Conservation (phyloP, 192 early-diverging fungal species). For the Phycomyces nitens region DNA sequence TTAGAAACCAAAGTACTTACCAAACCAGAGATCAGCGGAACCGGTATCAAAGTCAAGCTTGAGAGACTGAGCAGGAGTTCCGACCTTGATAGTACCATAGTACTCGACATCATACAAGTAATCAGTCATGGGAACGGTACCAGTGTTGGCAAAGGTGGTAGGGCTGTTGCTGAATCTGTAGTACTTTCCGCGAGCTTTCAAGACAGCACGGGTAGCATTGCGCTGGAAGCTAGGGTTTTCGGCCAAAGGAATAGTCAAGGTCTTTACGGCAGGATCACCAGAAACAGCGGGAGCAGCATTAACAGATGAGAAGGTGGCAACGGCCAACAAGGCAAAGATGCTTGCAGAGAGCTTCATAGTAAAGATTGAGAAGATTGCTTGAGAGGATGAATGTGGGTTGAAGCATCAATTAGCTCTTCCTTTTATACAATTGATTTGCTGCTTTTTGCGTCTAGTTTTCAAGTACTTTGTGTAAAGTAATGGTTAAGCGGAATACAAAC, state of each 20-base stretch:
- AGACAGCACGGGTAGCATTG: constrained; percentile 16
- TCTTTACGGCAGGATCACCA: too few relatives aligned
- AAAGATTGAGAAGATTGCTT: too few relatives aligned
- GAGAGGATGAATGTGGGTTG: too few relatives aligned
- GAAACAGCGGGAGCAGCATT: too few relatives aligned
- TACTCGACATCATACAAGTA: constrained; percentile 54
- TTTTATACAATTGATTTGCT: too few relatives aligned
- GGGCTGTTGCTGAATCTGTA: background rate
- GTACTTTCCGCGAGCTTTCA: constrained; percentile 25
- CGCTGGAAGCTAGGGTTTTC: constrained; percentile 23
- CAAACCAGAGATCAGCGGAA: constrained; percentile 66
- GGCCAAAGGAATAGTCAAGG: background rate
- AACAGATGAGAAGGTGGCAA: too few relatives aligned
- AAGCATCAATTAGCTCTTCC: too few relatives aligned
- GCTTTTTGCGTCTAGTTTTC: too few relatives aligned
- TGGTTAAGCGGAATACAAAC: too few relatives aligned
- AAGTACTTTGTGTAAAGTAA: too few relatives aligned
- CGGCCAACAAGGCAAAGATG: too few relatives aligned
- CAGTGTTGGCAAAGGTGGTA: background rate
- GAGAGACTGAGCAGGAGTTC: constrained; percentile 63
- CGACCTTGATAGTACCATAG: constrained; percentile 60
- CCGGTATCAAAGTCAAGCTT: constrained; percentile 72
- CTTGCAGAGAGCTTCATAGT: too few relatives aligned
- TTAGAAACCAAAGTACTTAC: constrained; percentile 5
- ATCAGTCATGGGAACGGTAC: constrained; percentile 5